Evolutionary conservation across 192 early-diverging fungal species (phyloP).

Genomic region (Coemansia sp.): DNA sequence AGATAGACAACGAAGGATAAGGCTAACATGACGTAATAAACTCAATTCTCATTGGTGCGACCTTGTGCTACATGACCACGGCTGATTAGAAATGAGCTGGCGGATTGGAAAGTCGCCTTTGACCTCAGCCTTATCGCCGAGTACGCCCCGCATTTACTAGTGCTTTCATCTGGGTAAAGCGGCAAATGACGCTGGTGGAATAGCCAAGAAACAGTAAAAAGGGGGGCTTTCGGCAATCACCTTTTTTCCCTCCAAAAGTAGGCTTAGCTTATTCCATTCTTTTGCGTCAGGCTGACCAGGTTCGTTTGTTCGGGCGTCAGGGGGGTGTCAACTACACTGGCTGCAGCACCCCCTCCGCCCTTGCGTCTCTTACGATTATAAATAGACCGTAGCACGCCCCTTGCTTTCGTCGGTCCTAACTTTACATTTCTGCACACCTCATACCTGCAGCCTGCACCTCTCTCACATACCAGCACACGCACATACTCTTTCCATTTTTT

Average conservation of each 20-base stretch:
- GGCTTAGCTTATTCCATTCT: slow-evolving; percentile 3
- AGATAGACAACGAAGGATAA: background rate
- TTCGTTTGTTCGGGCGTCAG: background rate
- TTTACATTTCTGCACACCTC: slow-evolving; percentile 3
- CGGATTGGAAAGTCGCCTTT: background rate
- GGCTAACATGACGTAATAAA: background rate
- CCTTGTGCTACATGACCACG: no score
- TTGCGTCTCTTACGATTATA: background rate
- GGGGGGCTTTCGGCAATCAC: slow-evolving; percentile 7
- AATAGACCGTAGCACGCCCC: slow-evolving; percentile 3
- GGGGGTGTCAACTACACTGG: slow-evolving; percentile 2
- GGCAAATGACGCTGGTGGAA: background rate
- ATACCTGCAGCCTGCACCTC: slow-evolving; percentile 7
- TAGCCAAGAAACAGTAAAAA: background rate
- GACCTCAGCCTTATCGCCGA: no score
- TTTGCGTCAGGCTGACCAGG: background rate
- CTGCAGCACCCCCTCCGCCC: slow-evolving; percentile 6
- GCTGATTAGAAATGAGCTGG: background rate
- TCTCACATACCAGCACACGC: background rate
- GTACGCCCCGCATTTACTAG: no score
- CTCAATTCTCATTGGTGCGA: background rate
- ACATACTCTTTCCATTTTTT: background rate
- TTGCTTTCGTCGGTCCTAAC: background rate
- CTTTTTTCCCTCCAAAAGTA: background rate
- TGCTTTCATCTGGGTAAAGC: no score